Evolutionary conservation across 371 early-diverging fungal species (phyloP).

Genomic region (Zychaea mexicana): DNA sequence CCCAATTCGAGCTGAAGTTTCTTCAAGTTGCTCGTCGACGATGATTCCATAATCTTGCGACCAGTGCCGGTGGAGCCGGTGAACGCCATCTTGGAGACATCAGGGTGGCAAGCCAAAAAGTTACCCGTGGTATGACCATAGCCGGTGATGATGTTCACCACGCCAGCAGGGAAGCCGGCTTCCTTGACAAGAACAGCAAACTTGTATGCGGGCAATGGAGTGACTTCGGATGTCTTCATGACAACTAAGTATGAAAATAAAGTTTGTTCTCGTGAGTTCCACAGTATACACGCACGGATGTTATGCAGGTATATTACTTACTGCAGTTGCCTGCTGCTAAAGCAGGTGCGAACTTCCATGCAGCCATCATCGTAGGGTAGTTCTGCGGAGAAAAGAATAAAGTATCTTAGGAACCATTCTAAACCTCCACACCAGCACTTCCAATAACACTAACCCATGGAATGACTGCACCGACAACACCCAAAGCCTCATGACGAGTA

Average conservation of each 20-base stretch:
- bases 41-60: slow-evolving; percentile 68
- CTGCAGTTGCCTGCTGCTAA: slow-evolving; percentile 71
- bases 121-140: slow-evolving; percentile 43
- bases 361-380: slow-evolving; percentile 78
- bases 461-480: slow-evolving; percentile 81
- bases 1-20: slow-evolving; percentile 86
- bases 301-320: slow-evolving; percentile 27
- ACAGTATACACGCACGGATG: no score
- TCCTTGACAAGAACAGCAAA: slow-evolving; percentile 50
- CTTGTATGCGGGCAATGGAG: slow-evolving; percentile 53
- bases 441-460: slow-evolving; percentile 26
- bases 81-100: slow-evolving; percentile 45
- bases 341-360: slow-evolving; percentile 89
- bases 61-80: slow-evolving; percentile 79
- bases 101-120: slow-evolving; percentile 25
- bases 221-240: slow-evolving; percentile 59
- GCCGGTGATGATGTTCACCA: slow-evolving; percentile 73
- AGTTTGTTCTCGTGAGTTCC: neutral
- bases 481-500: slow-evolving; percentile 78
- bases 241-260: slow-evolving; percentile 30
- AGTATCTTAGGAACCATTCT: slow-evolving; percentile 4
- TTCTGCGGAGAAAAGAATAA: slow-evolving; percentile 42
- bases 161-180: slow-evolving; percentile 58
- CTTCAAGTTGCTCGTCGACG: slow-evolving; percentile 74
- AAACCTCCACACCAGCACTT: neutral